These are phyloP conservation scores for Eudorina sp. DNA, from an alignment of 139 green algal genomes.

Conservation along the genomic window DNA sequence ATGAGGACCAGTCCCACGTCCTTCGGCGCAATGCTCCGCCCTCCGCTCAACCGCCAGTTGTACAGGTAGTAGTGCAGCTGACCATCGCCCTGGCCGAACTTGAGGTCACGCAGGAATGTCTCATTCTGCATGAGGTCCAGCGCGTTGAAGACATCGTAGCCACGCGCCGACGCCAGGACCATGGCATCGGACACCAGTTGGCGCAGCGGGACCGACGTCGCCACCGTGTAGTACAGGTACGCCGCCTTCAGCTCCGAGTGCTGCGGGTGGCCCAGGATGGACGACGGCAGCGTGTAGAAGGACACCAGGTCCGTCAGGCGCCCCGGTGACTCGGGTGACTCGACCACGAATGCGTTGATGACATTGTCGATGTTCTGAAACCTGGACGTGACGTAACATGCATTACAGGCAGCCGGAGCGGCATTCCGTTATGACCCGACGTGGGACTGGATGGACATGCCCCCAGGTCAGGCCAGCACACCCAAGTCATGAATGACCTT, in stretches of 20 bases:
- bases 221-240: constrained; percentile 96
- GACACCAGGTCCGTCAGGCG: constrained; percentile 91
- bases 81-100: constrained; percentile 98
- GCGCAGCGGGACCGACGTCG: constrained; percentile 39
- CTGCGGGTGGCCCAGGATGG: constrained; percentile 89
- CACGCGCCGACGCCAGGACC: constrained; percentile 79
- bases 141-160: constrained; percentile 98
- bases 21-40: constrained; percentile 63
- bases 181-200: constrained; percentile 90
- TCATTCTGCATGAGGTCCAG: constrained; percentile 93
- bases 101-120: constrained; percentile 89
- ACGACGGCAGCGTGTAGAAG: constrained; percentile 97
- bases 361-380: constrained; percentile 80
- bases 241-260: constrained; percentile 89
- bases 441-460: no score
- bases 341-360: constrained; percentile 93
- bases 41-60: constrained; percentile 89
- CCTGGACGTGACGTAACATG: constrained; percentile 53
- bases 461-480: no score
- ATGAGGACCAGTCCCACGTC: constrained; percentile 96
- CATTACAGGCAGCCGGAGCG: no score
- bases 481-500: no score
- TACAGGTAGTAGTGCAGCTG: constrained; percentile 98
- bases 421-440: no score
- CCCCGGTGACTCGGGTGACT: constrained; percentile 64